phyloP scores from a whole-genome alignment of 306 rosid genomes.

The Sicyos baderoa region DNA sequence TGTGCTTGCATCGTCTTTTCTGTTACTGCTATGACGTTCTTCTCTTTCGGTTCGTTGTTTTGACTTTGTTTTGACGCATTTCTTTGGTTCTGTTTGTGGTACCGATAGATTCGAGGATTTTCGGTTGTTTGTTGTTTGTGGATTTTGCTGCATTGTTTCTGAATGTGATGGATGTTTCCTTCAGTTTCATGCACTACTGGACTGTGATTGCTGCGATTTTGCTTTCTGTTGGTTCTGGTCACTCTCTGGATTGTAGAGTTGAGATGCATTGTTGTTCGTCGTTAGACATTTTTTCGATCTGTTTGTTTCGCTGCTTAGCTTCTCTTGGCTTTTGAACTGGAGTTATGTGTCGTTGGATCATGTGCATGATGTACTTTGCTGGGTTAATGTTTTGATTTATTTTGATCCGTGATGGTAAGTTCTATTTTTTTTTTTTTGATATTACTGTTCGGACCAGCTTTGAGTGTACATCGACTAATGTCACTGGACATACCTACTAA shows the following conservation, averaged over 20 bases:
- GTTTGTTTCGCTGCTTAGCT: not conserved
- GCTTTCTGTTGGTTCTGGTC: not conserved
- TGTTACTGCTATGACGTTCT: not conserved
- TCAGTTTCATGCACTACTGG: conserved; percentile 5
- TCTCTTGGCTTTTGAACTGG: not conserved
- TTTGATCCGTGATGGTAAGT: not conserved
- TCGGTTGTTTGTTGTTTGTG: not conserved
- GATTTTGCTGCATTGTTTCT: conserved; percentile 17
- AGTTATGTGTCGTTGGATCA: not conserved
- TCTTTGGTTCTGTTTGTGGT: not conserved
- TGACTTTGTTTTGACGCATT: conserved; percentile 14
- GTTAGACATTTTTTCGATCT: too few relatives aligned
- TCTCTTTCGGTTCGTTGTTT: not conserved
- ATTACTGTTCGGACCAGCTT: too few relatives aligned
- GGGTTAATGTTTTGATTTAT: not conserved
- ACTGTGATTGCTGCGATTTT: not conserved
- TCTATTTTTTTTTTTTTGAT: too few relatives aligned
- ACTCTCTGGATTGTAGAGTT: not conserved
- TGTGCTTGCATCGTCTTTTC: not conserved
- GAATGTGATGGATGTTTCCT: not conserved
- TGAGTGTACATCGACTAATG: too few relatives aligned
- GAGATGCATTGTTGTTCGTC: not conserved
- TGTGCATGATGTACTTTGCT: not conserved
- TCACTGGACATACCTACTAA: too few relatives aligned
- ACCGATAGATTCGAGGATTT: not conserved